Conservation (phyloP, 306 rosid species). For the Medicago truncatula region DNA sequence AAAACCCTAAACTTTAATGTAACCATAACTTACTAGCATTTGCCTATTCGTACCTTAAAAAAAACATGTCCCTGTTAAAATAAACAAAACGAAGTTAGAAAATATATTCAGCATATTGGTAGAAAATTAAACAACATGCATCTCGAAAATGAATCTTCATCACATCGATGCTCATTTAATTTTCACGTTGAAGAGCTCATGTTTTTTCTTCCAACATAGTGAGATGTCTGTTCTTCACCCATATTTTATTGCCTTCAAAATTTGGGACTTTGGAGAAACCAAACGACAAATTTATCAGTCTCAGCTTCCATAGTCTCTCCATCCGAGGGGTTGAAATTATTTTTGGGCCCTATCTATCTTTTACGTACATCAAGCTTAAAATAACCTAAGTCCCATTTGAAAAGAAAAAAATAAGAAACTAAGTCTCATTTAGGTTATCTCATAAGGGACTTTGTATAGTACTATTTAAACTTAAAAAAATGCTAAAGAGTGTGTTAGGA, state of each 20-base stretch:
- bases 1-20: background rate
- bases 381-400: too few relatives aligned
- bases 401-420: too few relatives aligned
- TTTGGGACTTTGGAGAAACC: slow-evolving; percentile 50
- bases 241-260: slow-evolving; percentile 52
- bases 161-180: slow-evolving; percentile 71
- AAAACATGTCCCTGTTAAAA: too few relatives aligned
- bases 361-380: background rate
- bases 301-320: slow-evolving; percentile 46
- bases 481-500: too few relatives aligned
- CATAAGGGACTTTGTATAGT: too few relatives aligned
- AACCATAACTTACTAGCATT: background rate
- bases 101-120: slow-evolving; percentile 2
- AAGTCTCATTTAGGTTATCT: too few relatives aligned
- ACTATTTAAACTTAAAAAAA: too few relatives aligned
- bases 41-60: background rate
- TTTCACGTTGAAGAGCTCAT: slow-evolving; percentile 63
- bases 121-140: slow-evolving; percentile 43
- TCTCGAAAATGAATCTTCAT: slow-evolving; percentile 71
- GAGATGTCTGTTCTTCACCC: slow-evolving; percentile 79
- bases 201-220: slow-evolving; percentile 67
- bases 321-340: slow-evolving; percentile 44
- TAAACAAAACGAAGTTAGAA: background rate
- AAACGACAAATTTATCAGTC: slow-evolving; percentile 43
- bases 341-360: background rate